phyloP scores from a whole-genome alignment of 225 moss, liverwort and hornwort genomes.

The Asterella californica region DNA sequence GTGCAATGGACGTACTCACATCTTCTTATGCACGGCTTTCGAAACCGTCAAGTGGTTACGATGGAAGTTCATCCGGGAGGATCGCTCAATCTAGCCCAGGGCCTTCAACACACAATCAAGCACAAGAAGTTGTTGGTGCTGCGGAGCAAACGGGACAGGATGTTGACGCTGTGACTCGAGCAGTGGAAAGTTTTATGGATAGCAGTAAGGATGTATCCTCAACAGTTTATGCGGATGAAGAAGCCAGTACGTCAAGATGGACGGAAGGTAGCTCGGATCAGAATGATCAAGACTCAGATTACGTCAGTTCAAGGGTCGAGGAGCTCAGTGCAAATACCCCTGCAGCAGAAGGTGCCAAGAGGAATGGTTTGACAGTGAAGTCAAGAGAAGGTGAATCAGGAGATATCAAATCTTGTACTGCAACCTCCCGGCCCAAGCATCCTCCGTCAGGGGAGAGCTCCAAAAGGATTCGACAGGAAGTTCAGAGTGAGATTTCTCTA shows the following conservation, averaged over 20 bases:
- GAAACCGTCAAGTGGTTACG: constrained; percentile 49
- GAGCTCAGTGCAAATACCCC: constrained; percentile 12
- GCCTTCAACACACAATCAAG: constrained; percentile 24
- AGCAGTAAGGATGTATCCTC: constrained; percentile 13
- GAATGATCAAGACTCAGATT: constrained; percentile 18
- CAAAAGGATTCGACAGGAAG: constrained; percentile 20
- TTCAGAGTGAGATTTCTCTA: constrained; percentile 19
- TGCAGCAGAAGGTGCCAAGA: constrained; percentile 6
- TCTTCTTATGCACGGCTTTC: constrained; percentile 65
- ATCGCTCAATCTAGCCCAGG: constrained; percentile 34
- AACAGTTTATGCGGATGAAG: constrained; percentile 18
- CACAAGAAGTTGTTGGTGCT: constrained; percentile 12
- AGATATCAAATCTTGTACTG: constrained; percentile 17
- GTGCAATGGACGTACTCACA: constrained; percentile 88
- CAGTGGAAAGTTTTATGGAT: constrained; percentile 17
- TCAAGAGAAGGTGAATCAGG: not conserved
- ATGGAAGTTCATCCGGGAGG: constrained; percentile 19
- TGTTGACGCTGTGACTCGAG: constrained; percentile 13
- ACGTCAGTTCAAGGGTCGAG: constrained; percentile 15
- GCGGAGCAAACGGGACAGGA: constrained; percentile 12
- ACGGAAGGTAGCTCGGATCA: constrained; percentile 17
- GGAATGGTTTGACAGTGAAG: not conserved
- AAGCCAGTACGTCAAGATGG: constrained; percentile 21
- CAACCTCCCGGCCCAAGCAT: constrained; percentile 6
- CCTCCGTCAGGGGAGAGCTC: constrained; percentile 19